Evolutionary conservation across 768 basidiomycete species (phyloP).

Genomic region (Dentipellis fragilis): DNA sequence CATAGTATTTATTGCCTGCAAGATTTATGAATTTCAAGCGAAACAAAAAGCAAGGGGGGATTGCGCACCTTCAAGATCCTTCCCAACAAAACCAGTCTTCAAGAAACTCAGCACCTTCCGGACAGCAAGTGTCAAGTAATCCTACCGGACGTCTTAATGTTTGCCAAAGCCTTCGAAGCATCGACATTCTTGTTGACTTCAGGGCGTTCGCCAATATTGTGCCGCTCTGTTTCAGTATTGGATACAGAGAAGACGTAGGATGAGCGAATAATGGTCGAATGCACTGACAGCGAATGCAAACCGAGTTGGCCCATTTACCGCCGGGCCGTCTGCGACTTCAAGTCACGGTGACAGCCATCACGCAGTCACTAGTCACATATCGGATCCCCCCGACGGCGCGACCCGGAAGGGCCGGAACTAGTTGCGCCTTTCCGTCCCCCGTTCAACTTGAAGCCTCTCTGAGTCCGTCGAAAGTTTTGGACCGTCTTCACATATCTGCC

Average conservation of each 20-base stretch:
- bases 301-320: too few relatives aligned
- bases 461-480: too few relatives aligned
- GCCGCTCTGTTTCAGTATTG: background rate
- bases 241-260: background rate
- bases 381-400: too few relatives aligned
- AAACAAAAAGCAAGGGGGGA: background rate
- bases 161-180: background rate
- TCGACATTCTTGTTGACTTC: background rate
- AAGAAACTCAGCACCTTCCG: background rate
- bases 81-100: constrained; percentile 8
- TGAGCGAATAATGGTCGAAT: background rate
- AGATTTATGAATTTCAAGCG: background rate
- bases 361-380: too few relatives aligned
- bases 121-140: background rate
- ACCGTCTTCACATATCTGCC: too few relatives aligned
- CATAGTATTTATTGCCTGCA: constrained; percentile 9
- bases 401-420: too few relatives aligned
- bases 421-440: too few relatives aligned
- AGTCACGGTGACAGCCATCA: too few relatives aligned
- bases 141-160: constrained; percentile 4
- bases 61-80: constrained; percentile 9
- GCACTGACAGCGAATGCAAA: too few relatives aligned
- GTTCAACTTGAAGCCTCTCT: too few relatives aligned
- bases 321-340: too few relatives aligned
- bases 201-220: background rate